Percentiles rank a stretch among this genome's conserved stretches.
phyloP scores from a whole-genome alignment of 176 grass and related monocot genomes.

The Pontederia crassipes region DNA sequence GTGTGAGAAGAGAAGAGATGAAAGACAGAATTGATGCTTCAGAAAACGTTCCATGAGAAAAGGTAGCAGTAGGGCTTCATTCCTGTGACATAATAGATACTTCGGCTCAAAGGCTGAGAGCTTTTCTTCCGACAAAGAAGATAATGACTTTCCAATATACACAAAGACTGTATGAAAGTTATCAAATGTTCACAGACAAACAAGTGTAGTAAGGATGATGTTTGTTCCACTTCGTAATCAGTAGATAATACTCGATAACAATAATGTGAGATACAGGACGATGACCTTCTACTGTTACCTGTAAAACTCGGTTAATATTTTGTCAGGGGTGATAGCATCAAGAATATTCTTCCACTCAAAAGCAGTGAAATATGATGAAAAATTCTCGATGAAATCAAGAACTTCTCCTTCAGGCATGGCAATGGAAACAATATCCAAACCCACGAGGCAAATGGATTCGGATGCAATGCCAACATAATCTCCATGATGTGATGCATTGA shows the following conservation, averaged over 20 bases:
- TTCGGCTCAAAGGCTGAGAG: too few relatives aligned
- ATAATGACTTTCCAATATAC: too few relatives aligned
- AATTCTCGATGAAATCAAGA: constrained; percentile 44
- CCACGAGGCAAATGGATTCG: constrained; percentile 52
- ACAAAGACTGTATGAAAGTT: too few relatives aligned
- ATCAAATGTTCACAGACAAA: too few relatives aligned
- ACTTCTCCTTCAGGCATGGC: constrained; percentile 30
- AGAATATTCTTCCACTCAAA: constrained; percentile 51
- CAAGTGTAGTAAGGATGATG: too few relatives aligned
- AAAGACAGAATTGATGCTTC: too few relatives aligned
- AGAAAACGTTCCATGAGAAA: too few relatives aligned
- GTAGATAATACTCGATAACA: not conserved
- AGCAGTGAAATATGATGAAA: constrained; percentile 43
- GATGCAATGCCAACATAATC: constrained; percentile 74
- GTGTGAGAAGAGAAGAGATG: too few relatives aligned
- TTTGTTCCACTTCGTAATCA: too few relatives aligned
- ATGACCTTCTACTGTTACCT: constrained; percentile 26
- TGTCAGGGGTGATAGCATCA: constrained; percentile 3
- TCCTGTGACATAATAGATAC: too few relatives aligned
- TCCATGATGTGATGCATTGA: constrained; percentile 72
- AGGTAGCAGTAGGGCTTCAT: too few relatives aligned
- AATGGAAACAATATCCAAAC: constrained; percentile 61
- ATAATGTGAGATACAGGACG: not conserved
- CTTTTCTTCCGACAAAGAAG: too few relatives aligned
- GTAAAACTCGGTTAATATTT: constrained; percentile 51